Percentiles rank a stretch among this genome's conserved stretches.
Conservation (phyloP, 371 early-diverging fungal genomes). For the Lichtheimia corymbifera region DNA sequence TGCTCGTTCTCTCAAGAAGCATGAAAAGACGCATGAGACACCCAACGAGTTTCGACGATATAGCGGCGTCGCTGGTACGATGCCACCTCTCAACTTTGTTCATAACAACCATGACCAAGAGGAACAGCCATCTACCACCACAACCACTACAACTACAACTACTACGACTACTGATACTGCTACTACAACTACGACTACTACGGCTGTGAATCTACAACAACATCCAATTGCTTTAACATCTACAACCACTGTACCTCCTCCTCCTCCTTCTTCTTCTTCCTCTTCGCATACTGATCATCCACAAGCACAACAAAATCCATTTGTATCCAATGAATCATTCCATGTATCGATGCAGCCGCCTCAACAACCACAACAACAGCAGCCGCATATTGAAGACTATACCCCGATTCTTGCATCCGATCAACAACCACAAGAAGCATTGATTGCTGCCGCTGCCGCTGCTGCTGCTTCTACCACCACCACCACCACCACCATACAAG, state of each 20-base stretch:
- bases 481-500: too few species aligned
- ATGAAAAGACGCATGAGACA: conserved; percentile 63
- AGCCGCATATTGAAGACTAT: neutral
- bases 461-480: too few species aligned
- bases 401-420: too few species aligned
- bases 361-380: neutral
- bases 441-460: too few species aligned
- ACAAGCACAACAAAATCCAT: neutral
- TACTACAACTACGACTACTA: too few species aligned
- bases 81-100: neutral
- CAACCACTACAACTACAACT: too few species aligned
- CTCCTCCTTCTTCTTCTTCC: neutral
- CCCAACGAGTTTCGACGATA: conserved; percentile 5
- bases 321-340: too few species aligned
- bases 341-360: neutral
- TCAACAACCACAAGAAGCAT: too few species aligned
- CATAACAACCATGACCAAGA: too few species aligned
- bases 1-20: conserved; percentile 77
- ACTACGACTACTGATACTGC: too few species aligned
- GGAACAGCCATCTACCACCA: too few species aligned
- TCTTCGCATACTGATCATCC: conserved; percentile 4
- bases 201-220: too few species aligned
- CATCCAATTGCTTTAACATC: neutral
- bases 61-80: conserved; percentile 11
- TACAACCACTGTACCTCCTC: neutral